Evolutionary conservation across 768 basidiomycete species (phyloP).

Genomic region (Tulasnella sp.): DNA sequence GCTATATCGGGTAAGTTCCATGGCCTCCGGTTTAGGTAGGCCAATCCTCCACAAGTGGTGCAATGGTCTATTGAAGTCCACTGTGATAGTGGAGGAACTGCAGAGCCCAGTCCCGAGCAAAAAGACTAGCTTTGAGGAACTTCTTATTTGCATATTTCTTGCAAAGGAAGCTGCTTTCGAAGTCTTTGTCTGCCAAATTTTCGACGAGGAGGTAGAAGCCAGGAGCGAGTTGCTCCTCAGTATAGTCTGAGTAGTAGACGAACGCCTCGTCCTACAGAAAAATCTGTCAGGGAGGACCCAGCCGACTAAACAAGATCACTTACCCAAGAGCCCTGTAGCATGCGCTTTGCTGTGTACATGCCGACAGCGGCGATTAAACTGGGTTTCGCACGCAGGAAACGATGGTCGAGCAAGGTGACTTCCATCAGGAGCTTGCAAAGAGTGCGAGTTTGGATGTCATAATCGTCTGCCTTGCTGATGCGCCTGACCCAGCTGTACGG

Average conservation of each 20-base stretch:
- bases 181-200: slow-evolving; percentile 70
- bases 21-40: background rate
- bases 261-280: slow-evolving; percentile 71
- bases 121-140: slow-evolving; percentile 68
- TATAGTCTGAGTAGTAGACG: slow-evolving; percentile 86
- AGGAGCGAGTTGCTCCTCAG: slow-evolving; percentile 74
- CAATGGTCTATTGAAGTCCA: background rate
- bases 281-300: background rate
- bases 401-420: slow-evolving; percentile 85
- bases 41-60: background rate
- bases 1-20: background rate
- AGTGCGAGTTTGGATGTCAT: slow-evolving; percentile 95
- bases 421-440: slow-evolving; percentile 97
- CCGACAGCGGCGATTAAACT: slow-evolving; percentile 90
- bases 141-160: slow-evolving; percentile 97
- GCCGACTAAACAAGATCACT: slow-evolving; percentile 32
- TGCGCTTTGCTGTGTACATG: slow-evolving; percentile 91
- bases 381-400: slow-evolving; percentile 89
- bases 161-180: slow-evolving; percentile 79
- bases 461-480: slow-evolving; percentile 98
- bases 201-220: slow-evolving; percentile 79
- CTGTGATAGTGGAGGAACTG: slow-evolving; percentile 6
- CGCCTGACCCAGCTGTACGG: slow-evolving; percentile 99
- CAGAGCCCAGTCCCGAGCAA: slow-evolving; percentile 21
- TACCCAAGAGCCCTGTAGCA: slow-evolving; percentile 96